phyloP scores from a whole-genome alignment of 1,139 yeast species.

The Scheffersomyces insectosa region DNA sequence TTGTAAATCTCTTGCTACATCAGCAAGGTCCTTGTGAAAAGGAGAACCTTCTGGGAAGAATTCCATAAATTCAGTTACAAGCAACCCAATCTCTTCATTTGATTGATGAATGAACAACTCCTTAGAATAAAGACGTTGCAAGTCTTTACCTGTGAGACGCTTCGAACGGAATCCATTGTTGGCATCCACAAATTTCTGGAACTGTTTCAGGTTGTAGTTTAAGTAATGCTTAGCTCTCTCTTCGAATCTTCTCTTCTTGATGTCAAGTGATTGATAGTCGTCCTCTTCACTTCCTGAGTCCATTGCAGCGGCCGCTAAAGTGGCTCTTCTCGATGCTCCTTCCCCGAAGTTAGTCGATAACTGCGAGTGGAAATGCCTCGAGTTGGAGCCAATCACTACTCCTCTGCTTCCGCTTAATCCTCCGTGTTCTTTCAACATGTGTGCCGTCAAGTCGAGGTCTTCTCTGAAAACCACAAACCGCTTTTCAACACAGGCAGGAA shows the following conservation, averaged over 20 bases:
- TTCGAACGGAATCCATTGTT: slow-evolving; percentile 52
- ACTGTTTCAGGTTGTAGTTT: slow-evolving; percentile 49
- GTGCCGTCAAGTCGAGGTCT: slow-evolving; percentile 84
- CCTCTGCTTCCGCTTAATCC: slow-evolving; percentile 40
- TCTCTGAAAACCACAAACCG: slow-evolving; percentile 90
- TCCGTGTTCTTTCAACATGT: slow-evolving; percentile 83
- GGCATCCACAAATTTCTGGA: slow-evolving; percentile 49
- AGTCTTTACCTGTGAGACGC: slow-evolving; percentile 47
- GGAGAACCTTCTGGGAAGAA: slow-evolving; percentile 44
- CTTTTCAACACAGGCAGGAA: slow-evolving; percentile 82
- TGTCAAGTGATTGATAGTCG: slow-evolving; percentile 47
- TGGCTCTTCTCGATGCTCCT: slow-evolving; percentile 11
- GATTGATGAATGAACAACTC: slow-evolving; percentile 47
- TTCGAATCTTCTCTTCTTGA: slow-evolving; percentile 66
- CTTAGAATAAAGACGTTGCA: slow-evolving; percentile 48
- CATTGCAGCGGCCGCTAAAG: slow-evolving; percentile 5
- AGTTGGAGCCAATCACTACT: slow-evolving; percentile 43
- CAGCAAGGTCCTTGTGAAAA: slow-evolving; percentile 25
- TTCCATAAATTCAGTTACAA: slow-evolving; percentile 59
- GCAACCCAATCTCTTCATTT: slow-evolving; percentile 49
- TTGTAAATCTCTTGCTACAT: slow-evolving; percentile 24
- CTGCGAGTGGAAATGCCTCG: slow-evolving; percentile 61
- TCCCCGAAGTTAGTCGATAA: slow-evolving; percentile 55
- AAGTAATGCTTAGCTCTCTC: slow-evolving; percentile 84
- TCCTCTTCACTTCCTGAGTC: slow-evolving; percentile 19